A percentile compares a stretch with the other conserved stretches of the same genome.
phyloP scores from a whole-genome alignment of 768 basidiomycete species.

The Boletus pseudo-olivaceus region DNA sequence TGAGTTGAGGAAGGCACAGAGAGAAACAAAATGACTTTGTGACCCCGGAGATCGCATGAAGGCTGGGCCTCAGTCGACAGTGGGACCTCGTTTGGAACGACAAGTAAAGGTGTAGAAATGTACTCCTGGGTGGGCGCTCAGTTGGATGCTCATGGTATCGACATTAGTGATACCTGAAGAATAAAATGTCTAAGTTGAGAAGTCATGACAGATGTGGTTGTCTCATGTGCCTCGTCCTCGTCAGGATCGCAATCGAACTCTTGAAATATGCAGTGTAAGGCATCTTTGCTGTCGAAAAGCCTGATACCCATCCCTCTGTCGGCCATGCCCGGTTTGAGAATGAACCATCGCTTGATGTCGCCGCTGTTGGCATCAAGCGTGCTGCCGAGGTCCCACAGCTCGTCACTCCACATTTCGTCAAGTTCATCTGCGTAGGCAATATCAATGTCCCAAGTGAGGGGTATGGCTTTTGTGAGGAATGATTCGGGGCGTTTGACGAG shows the following conservation, averaged over 20 bases:
- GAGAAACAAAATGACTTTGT: slow-evolving; percentile 49
- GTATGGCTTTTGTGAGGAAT: slow-evolving; percentile 51
- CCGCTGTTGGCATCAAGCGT: slow-evolving; percentile 44
- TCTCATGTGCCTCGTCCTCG: slow-evolving; percentile 44
- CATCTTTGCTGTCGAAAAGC: slow-evolving; percentile 75
- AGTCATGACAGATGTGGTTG: slow-evolving; percentile 59
- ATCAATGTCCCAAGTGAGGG: slow-evolving; percentile 80
- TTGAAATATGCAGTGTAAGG: slow-evolving; percentile 71
- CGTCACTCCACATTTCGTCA: slow-evolving; percentile 90
- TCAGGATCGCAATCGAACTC: slow-evolving; percentile 67
- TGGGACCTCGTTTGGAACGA: slow-evolving; percentile 59
- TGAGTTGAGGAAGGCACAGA: background rate
- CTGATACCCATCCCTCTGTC: slow-evolving; percentile 95
- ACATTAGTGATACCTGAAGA: slow-evolving; percentile 62
- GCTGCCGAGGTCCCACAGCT: slow-evolving; percentile 81
- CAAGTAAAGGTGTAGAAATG: slow-evolving; percentile 66
- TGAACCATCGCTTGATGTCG: slow-evolving; percentile 67
- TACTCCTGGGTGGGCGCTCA: slow-evolving; percentile 65
- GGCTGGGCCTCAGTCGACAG: slow-evolving; percentile 16
- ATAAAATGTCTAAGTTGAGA: slow-evolving; percentile 95
- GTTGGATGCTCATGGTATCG: slow-evolving; percentile 2
- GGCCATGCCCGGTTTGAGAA: slow-evolving; percentile 96
- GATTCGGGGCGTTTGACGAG: slow-evolving; percentile 66
- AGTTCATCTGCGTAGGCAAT: slow-evolving; percentile 90
- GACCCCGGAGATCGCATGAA: slow-evolving; percentile 37